phyloP scores from a whole-genome alignment of 352 stramenopile genomes.

The Globisporangium heterothallicum region DNA sequence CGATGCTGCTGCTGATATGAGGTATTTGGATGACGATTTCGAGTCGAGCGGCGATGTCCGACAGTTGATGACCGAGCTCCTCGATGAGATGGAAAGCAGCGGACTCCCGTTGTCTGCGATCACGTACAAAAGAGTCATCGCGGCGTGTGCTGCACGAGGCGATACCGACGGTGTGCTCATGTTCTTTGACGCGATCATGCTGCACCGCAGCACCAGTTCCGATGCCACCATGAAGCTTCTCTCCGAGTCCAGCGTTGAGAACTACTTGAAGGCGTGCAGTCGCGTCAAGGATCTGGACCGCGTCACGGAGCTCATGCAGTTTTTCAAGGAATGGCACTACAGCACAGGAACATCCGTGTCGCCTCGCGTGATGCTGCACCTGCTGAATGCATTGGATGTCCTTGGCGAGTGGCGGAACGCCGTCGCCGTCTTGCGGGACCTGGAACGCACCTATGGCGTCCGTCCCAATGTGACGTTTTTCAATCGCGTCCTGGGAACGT shows the following conservation, averaged over 20 bases:
- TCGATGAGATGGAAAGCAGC: conserved; percentile 29
- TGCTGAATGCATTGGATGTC: conserved; percentile 43
- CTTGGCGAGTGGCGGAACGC: conserved; percentile 44
- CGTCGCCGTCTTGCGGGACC: conserved; percentile 41
- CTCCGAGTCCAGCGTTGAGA: conserved; percentile 29
- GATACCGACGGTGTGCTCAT: conserved; percentile 29
- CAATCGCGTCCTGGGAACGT: conserved; percentile 56
- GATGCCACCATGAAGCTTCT: conserved; percentile 15
- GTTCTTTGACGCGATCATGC: conserved; percentile 28
- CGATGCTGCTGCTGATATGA: background rate
- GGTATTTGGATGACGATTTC: background rate
- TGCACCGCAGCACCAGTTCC: background rate
- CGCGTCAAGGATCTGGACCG: conserved; percentile 24
- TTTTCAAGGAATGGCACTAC: conserved; percentile 37
- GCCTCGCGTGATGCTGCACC: conserved; percentile 26
- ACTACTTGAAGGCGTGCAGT: conserved; percentile 36
- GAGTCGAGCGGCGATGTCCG: conserved; percentile 3
- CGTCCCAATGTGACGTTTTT: conserved; percentile 42
- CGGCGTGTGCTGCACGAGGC: conserved; percentile 33
- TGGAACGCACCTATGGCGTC: conserved; percentile 33
- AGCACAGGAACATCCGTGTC: conserved; percentile 12
- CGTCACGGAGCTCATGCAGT: conserved; percentile 22
- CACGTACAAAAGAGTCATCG: conserved; percentile 31
- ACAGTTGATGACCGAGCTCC: conserved; percentile 15
- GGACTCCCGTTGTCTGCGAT: conserved; percentile 10